These are phyloP conservation scores for Pseudogymnoascus sp. DNA, from an alignment of 2,329 filamentous ascomycete genomes.

Conservation along the genomic window DNA sequence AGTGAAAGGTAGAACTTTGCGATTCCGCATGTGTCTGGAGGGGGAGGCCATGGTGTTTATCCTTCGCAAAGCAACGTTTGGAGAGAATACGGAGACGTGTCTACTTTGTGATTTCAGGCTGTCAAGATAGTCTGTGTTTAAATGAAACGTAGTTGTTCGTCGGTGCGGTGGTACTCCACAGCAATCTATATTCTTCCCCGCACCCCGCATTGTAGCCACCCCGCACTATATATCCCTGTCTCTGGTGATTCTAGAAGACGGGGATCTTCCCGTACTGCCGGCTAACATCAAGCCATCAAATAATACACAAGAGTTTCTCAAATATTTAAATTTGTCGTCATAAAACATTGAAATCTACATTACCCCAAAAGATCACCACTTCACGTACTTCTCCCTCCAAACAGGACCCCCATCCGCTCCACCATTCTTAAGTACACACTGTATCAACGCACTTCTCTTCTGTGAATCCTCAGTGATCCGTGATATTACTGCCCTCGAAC, in stretches of 20 bases:
- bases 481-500: conserved; percentile 8
- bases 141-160: not conserved
- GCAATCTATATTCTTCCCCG: conserved; percentile 1
- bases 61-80: not conserved
- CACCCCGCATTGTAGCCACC: not conserved
- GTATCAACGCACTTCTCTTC: not conserved
- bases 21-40: not conserved
- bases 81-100: not conserved
- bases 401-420: conserved; percentile 2
- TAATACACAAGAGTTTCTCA: not conserved
- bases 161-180: not conserved
- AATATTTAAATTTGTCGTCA: not conserved
- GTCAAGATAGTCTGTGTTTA: not conserved
- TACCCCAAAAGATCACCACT: not conserved
- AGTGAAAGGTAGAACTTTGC: not conserved
- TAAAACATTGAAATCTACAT: too few species aligned
- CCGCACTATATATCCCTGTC: not conserved
- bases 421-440: conserved; percentile 7
- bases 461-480: conserved; percentile 6
- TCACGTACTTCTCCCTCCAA: conserved; percentile 6
- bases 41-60: conserved; percentile 1
- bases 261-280: not conserved
- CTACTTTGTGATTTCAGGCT: conserved; percentile 1
- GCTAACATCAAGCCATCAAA: not conserved
- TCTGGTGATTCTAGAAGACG: not conserved